Evolutionary conservation across 345 rosid genomes (phyloP), one percentile per base, ranked within the genome.

Genomic region (Abelmoschus esculentus): DNA sequence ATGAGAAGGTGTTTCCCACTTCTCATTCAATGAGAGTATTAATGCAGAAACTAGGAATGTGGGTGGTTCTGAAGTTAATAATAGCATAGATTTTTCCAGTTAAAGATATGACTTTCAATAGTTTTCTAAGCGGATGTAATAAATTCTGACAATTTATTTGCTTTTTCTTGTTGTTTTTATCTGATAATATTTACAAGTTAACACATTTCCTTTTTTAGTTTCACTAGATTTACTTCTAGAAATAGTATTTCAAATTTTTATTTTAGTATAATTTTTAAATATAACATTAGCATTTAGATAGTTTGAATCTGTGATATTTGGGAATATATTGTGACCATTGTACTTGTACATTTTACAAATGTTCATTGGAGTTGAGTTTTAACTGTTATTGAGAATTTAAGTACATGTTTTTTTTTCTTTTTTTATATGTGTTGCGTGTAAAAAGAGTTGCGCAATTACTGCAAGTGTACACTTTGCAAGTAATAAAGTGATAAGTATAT

Each of bases 71-170:
- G 83, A 80, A 6, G 74, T 22, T 77, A 81, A 83, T 55, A 64
- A 81, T 60, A 78, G 77, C 67, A 81, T 93, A 74, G 97, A 95
- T 76, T 89, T 98, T 4, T 84, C 97, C 49, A 89, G 90, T 76
- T 98, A 90, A 83, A 90, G 99, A 81, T 95, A 95, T 77, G 99
- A 95, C 78, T 91, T 95, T 74, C 99, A 92, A 84, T 97, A 95
- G 74, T 96, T 97, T 75, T 98, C 99, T 0, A 86, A 98, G 71
- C 91, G 97, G 98, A 85, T 95, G 69, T 98, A 95, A 83, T 97
- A 95, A 78, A 83, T 92, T 68, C 93, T 95, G 40, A 98, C 99
- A 7, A 92, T 95, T 56, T 92, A 96, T 72, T 79, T 95, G 88
- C 99, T 95, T 80, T 90, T 95, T 22, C 75, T 95, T 84, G 96